Conservation (phyloP, 2,329 filamentous ascomycete genomes). For the Monosporascus cannonballus region DNA sequence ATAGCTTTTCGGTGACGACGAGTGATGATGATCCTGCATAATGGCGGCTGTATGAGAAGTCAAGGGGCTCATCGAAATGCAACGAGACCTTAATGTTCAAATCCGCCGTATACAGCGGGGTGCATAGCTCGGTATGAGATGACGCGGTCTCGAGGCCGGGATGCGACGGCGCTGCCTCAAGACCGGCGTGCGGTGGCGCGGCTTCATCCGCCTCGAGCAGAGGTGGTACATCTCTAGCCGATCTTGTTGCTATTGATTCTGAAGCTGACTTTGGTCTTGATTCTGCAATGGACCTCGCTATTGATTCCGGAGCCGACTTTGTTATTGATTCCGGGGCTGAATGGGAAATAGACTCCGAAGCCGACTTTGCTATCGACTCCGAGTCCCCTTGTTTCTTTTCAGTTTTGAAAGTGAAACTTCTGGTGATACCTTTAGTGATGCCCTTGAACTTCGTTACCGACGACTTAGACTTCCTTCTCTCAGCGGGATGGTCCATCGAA, state of each 20-base stretch:
- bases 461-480: not conserved
- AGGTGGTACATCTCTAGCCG: too few species aligned
- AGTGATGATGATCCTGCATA: constrained; percentile 42
- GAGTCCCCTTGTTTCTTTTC: constrained; percentile 10
- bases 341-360: too few species aligned
- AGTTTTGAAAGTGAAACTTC: constrained; percentile 10
- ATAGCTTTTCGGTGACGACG: constrained; percentile 38
- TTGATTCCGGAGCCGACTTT: too few species aligned
- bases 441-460: constrained; percentile 14
- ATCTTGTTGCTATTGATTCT: too few species aligned
- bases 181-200: too few species aligned
- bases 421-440: constrained; percentile 21
- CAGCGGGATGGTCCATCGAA: not conserved
- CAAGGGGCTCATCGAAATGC: constrained; percentile 38
- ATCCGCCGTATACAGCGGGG: constrained; percentile 11
- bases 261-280: too few species aligned
- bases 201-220: too few species aligned
- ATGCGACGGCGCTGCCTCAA: not conserved
- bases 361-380: not conserved
- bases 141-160: constrained; percentile 6
- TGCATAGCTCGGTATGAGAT: constrained; percentile 10
- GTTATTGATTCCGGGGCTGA: too few species aligned
- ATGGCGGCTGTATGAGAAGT: constrained; percentile 36
- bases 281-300: too few species aligned
- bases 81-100: constrained; percentile 39